Base-by-base conservation (phyloP, 164 flowering plant genomes). In the Cinnamomum micranthum region DNA sequence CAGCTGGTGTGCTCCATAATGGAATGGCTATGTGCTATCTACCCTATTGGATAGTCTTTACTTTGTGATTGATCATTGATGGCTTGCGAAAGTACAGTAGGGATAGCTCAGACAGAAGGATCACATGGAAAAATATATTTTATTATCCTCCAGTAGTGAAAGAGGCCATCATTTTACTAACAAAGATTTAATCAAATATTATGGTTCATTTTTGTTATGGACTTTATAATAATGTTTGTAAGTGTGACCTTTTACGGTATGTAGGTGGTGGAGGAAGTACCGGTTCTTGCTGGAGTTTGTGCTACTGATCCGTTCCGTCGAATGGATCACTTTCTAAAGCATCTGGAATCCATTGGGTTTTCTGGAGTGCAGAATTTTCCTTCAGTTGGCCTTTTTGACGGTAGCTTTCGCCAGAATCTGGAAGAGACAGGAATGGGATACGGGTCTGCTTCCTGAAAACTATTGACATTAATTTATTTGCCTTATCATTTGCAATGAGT, bases 361-460 rank as follows among this genome's bases (percentile, higher is more conserved):
- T 80, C 73, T 78, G 99, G 99, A 67, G 97, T 92, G 75, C 99
- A 95, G 77, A 95, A 95, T 79, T 95, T 95, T 77, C 99, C 98
- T 17, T 93, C 99, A 33, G 99, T 95, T 73, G 99, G 99, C 28
- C 90, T 95, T 19, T 90, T 86, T 83, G 99, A 95, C 80, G 99
- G 99, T 59, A 91, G 89, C 80, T 95, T 95, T 78, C 89, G 99
- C 78, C 93, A 90, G 81, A 95, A 95, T 81, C 89, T 95, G 69
- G 99, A 95, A 82, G 99, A 93, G 83, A 93, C 99, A 14, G 98
- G 99, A 84, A 95, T 95, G 98, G 98, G 99, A 82, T 95, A 93
- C 74, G 81, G 89, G 99, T 92, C 84, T 17, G 83, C 67, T 41
- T 62, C 70, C 22, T 65, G 73, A 41, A 52, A 27, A 69, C 55